phyloP scores from a whole-genome alignment of 2,329 filamentous ascomycete genomes.

The Exophiala alcalophila region DNA sequence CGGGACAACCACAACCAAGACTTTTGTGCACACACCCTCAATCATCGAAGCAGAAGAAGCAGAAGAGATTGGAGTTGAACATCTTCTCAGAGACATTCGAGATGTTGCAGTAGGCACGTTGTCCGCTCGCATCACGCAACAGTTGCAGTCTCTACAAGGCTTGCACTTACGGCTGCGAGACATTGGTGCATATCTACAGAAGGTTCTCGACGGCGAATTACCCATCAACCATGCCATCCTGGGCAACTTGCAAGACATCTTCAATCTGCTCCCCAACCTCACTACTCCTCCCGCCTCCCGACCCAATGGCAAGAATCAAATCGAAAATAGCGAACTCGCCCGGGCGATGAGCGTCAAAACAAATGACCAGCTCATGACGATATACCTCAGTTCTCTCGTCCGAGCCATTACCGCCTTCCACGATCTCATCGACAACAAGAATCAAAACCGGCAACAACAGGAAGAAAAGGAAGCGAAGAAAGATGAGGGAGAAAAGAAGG shows the following conservation, averaged over 20 bases:
- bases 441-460: slow-evolving; percentile 94
- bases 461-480: slow-evolving; percentile 88
- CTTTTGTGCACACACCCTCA: slow-evolving; percentile 96
- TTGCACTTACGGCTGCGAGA: slow-evolving; percentile 91
- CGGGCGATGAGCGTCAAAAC: slow-evolving; percentile 98
- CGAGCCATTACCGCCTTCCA: slow-evolving; percentile 98
- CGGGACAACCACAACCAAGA: slow-evolving; percentile 92
- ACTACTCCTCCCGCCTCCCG: slow-evolving; percentile 68
- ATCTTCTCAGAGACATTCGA: slow-evolving; percentile 93
- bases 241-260: slow-evolving; percentile 97
- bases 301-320: slow-evolving; percentile 54
- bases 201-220: slow-evolving; percentile 87
- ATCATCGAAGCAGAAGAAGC: slow-evolving; percentile 99
- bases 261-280: slow-evolving; percentile 95
- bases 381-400: slow-evolving; percentile 95
- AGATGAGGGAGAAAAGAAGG: slow-evolving; percentile 60
- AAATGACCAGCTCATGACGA: slow-evolving; percentile 97
- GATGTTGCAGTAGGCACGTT: slow-evolving; percentile 96
- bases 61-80: slow-evolving; percentile 97
- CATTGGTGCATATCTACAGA: slow-evolving; percentile 92
- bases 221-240: slow-evolving; percentile 97
- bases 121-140: slow-evolving; percentile 93
- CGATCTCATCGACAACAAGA: slow-evolving; percentile 99
- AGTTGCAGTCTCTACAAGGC: slow-evolving; percentile 94
- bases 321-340: slow-evolving; percentile 79